These are phyloP conservation scores for Musa acuminata DNA, from an alignment of 176 grass and related monocot genomes.

Conservation along the genomic window DNA sequence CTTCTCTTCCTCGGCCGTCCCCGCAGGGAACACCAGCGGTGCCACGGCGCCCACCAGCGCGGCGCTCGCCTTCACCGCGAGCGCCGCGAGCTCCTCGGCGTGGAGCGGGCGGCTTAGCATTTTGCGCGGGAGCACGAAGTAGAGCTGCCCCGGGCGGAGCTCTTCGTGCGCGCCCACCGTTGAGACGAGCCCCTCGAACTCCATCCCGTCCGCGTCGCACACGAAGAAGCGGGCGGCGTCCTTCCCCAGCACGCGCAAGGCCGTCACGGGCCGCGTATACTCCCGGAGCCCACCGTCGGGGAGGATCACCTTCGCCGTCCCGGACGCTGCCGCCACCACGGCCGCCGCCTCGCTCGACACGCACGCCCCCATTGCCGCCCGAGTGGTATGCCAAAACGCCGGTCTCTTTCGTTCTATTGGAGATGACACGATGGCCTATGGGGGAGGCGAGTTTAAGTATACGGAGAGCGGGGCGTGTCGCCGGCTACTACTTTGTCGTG, in stretches of 20 bases:
- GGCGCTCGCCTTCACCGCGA: constrained; percentile 52
- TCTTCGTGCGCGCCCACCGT: constrained; percentile 23
- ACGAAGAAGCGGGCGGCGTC: constrained; percentile 38
- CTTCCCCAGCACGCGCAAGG: constrained; percentile 32
- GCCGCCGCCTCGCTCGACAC: constrained; percentile 35
- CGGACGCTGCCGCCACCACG: constrained; percentile 21
- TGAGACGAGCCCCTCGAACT: constrained; percentile 35
- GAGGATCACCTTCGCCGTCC: constrained; percentile 39
- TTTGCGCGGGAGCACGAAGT: constrained; percentile 54
- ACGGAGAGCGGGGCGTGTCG: not conserved
- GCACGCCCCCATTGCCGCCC: constrained; percentile 45
- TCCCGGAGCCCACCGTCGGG: constrained; percentile 52
- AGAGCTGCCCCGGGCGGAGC: constrained; percentile 64
- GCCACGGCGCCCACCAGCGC: constrained; percentile 41
- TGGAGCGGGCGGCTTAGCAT: constrained; percentile 39
- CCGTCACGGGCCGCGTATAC: constrained; percentile 31
- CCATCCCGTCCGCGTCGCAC: constrained; percentile 76
- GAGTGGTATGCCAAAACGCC: not conserved
- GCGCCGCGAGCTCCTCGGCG: constrained; percentile 53
- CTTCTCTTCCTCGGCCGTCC: constrained; percentile 16
- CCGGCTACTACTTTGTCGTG: not conserved
- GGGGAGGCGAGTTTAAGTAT: not conserved
- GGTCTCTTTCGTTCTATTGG: not conserved
- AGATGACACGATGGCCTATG: not conserved
- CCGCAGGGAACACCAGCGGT: constrained; percentile 51